Conservation (phyloP, 139 green algal genomes). For the Diplosphaera chodatii region DNA sequence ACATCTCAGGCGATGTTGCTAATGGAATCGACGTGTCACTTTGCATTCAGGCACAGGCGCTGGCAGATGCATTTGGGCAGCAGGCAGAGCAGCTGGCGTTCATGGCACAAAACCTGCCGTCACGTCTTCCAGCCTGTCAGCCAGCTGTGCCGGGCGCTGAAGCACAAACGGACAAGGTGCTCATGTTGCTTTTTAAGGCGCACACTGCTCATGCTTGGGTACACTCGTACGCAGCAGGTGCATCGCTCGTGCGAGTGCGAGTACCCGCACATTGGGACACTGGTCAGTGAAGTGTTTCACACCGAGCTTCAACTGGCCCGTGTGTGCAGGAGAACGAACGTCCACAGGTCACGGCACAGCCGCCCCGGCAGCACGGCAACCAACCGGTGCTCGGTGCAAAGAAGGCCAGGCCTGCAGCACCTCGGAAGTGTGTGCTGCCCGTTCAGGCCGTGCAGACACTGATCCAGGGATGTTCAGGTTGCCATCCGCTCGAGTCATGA, state of each 20-base stretch:
- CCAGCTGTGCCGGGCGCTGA: too few species aligned
- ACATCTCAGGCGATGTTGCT: too few species aligned
- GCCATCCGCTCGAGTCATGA: too few species aligned
- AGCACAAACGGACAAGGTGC: neutral
- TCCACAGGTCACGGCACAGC: too few species aligned
- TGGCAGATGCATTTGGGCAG: conserved; percentile 35
- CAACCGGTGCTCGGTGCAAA: conserved; percentile 3
- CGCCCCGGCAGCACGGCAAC: neutral
- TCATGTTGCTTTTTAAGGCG: neutral
- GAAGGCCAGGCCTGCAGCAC: neutral
- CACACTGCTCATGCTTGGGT: too few species aligned
- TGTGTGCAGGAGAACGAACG: too few species aligned
- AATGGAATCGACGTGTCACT: too few species aligned
- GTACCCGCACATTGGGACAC: too few species aligned
- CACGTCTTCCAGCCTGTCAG: conserved; percentile 30
- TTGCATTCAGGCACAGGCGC: conserved; percentile 23
- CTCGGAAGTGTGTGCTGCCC: conserved; percentile 3
- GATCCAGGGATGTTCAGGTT: neutral
- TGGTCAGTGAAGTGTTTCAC: too few species aligned
- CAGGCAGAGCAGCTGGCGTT: conserved; percentile 40
- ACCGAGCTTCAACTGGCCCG: too few species aligned
- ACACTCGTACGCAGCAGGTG: too few species aligned
- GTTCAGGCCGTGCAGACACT: neutral
- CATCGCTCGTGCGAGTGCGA: too few species aligned
- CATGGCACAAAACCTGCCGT: conserved; percentile 42